Evolutionary conservation across 1,284 basidiomycete species (phyloP).

Genomic region (Melanopsichium pennsylvanicum): DNA sequence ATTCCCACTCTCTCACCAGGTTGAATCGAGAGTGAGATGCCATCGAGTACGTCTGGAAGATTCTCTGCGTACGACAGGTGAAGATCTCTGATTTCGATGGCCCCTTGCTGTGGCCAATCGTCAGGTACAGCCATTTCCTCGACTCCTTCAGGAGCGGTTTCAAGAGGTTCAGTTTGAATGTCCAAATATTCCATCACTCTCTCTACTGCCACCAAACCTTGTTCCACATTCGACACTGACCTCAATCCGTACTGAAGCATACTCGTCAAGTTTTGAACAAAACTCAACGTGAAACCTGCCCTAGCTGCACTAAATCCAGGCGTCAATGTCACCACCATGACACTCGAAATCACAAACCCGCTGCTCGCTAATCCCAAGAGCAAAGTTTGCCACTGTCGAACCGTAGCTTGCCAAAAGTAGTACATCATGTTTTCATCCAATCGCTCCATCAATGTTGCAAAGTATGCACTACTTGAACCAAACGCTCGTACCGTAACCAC

Average conservation of each 20-base stretch:
- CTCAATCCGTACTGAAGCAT: slow-evolving; percentile 55
- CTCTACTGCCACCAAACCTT: slow-evolving; percentile 64
- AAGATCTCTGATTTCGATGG: slow-evolving; percentile 59
- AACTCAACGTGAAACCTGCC: slow-evolving; percentile 57
- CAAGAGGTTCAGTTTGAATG: slow-evolving; percentile 45
- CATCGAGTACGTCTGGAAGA: slow-evolving; percentile 69
- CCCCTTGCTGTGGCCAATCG: slow-evolving; percentile 60
- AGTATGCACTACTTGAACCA: slow-evolving; percentile 67
- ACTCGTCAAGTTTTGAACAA: slow-evolving; percentile 52
- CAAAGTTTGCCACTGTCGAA: slow-evolving; percentile 85
- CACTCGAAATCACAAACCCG: slow-evolving; percentile 50
- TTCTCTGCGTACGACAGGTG: slow-evolving; percentile 69
- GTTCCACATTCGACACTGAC: slow-evolving; percentile 65
- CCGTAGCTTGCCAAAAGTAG: slow-evolving; percentile 82
- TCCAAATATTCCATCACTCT: slow-evolving; percentile 62
- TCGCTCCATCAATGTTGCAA: slow-evolving; percentile 70
- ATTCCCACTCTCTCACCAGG: slow-evolving; percentile 70
- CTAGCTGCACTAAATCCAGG: slow-evolving; percentile 19
- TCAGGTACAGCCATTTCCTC: slow-evolving; percentile 34
- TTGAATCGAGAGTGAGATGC: slow-evolving; percentile 66
- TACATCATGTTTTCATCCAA: slow-evolving; percentile 88
- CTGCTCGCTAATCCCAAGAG: slow-evolving; percentile 68
- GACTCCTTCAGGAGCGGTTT: slow-evolving; percentile 22
- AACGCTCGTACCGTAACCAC: slow-evolving; percentile 85
- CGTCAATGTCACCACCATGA: slow-evolving; percentile 46